Percentiles rank a stretch among this genome's conserved stretches.
These are phyloP conservation scores for Cytospora leucostoma DNA, from an alignment of 2,329 filamentous ascomycete species.

Conservation along the genomic window DNA sequence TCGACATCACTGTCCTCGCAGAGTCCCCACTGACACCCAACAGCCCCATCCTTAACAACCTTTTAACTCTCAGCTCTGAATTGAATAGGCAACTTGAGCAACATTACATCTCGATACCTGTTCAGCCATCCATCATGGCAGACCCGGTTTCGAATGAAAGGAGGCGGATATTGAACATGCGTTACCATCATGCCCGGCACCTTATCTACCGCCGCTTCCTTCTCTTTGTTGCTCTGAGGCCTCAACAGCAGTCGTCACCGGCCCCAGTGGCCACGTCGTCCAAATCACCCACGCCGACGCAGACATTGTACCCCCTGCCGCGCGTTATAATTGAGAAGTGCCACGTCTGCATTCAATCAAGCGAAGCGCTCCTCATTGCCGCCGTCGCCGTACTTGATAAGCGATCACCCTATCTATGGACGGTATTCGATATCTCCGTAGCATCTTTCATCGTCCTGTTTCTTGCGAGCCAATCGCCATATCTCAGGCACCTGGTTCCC, in stretches of 20 bases:
- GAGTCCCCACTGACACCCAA: constrained; percentile 30
- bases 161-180: constrained; percentile 67
- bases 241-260: constrained; percentile 25
- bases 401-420: constrained; percentile 43
- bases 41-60: constrained; percentile 34
- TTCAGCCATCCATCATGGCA: constrained; percentile 55
- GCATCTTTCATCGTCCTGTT: constrained; percentile 39
- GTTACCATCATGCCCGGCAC: constrained; percentile 72
- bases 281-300: constrained; percentile 14
- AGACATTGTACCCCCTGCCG: constrained; percentile 16
- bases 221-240: constrained; percentile 34
- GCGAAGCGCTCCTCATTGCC: constrained; percentile 40
- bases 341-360: constrained; percentile 39
- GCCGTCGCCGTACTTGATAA: constrained; percentile 40
- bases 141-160: constrained; percentile 62
- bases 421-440: constrained; percentile 39
- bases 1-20: constrained; percentile 30
- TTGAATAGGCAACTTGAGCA: constrained; percentile 43
- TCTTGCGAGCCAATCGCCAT: constrained; percentile 36
- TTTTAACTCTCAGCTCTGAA: constrained; percentile 39
- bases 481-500: constrained; percentile 34
- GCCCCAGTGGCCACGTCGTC: constrained; percentile 8
- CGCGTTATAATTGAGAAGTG: constrained; percentile 40
- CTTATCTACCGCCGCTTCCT: constrained; percentile 68
- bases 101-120: constrained; percentile 42